A percentile compares a stretch with the other conserved stretches of the same genome.
These are phyloP conservation scores for Bromus sterilis DNA, from an alignment of 176 grass and related monocot species.

Conservation along the genomic window DNA sequence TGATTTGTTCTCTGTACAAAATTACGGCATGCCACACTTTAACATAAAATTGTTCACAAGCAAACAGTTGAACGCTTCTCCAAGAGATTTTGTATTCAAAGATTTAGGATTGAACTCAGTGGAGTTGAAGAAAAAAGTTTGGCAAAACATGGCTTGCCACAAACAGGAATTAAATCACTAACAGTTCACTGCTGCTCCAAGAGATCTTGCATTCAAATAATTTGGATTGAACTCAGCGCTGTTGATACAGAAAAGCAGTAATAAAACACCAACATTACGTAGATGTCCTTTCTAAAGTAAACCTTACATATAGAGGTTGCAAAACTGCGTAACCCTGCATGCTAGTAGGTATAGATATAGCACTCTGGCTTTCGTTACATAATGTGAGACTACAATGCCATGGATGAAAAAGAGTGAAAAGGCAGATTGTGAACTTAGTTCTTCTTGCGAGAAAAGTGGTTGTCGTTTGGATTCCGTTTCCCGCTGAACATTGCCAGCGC, in stretches of 20 bases:
- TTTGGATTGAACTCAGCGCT: no score
- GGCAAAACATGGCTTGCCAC: background rate
- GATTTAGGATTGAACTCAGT: no score
- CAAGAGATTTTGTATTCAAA: no score
- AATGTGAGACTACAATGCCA: background rate
- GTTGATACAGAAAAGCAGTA: background rate
- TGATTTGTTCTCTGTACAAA: no score
- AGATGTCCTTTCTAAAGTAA: background rate
- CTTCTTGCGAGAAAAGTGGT: conserved; percentile 84
- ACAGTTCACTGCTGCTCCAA: background rate
- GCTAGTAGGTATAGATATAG: background rate
- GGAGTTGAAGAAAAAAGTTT: background rate
- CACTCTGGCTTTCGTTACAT: background rate
- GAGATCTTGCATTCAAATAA: background rate
- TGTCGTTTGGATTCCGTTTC: conserved; percentile 93
- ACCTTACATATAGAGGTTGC: conserved; percentile 6
- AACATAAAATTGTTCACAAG: no score
- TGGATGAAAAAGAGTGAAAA: background rate
- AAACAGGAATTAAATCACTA: background rate
- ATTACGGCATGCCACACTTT: no score
- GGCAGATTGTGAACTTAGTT: background rate
- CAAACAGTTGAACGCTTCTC: no score
- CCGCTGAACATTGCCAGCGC: conserved; percentile 79
- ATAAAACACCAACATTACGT: background rate
- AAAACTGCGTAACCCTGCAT: conserved; percentile 8